Evolutionary conservation across 78 protist genomes (phyloP), one percentile per base, ranked within the genome.

Genomic region (Dictyostelium firmibasis): DNA sequence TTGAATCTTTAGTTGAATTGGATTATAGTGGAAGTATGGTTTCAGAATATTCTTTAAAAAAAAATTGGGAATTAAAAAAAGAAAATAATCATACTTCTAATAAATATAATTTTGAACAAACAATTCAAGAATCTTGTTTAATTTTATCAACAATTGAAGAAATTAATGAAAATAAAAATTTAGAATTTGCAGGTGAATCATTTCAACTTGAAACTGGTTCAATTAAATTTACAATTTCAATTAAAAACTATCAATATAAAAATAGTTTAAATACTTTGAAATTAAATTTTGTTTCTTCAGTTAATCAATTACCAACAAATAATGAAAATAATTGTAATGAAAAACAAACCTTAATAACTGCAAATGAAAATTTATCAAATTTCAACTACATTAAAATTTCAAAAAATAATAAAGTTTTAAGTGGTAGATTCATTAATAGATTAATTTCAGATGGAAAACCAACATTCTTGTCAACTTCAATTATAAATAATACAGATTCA

Each of bases 221-320:
- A 14, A 33, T 72, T 9, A 72, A 72, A 72, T 72, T 72, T 18
- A 72, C 79, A 72, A 72, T 72, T 72, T 33, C 38, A 33, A 72
- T 72, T 33, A 29, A 16, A 10, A 72, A 72, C 14, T 72, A 72
- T 16, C 38, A 29, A 72, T 72, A 72, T 72, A 33, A 72, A 72
- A 72, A n/a, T 72, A 33, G 36, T 72, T 72, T 72, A 72, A 72
- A 72, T 72, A 72, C 79, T 33, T 72, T 72, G 23, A 27, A 72
- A 72, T 72, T 72, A 33, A 18, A 72, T 72, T 72, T 72, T 33
- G 4, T 31, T 31, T 31, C 79, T 9, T 16, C 47, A 16, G 79
- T 31, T 27, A 14, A 29, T 67, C 75, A 25, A 67, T 11, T 27
- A 27, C 10, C 75, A 67, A 4, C 43, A 38, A 13, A 31, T 33